phyloP scores from a whole-genome alignment of 345 rosid species.

The Eucalyptus camaldulensis region DNA sequence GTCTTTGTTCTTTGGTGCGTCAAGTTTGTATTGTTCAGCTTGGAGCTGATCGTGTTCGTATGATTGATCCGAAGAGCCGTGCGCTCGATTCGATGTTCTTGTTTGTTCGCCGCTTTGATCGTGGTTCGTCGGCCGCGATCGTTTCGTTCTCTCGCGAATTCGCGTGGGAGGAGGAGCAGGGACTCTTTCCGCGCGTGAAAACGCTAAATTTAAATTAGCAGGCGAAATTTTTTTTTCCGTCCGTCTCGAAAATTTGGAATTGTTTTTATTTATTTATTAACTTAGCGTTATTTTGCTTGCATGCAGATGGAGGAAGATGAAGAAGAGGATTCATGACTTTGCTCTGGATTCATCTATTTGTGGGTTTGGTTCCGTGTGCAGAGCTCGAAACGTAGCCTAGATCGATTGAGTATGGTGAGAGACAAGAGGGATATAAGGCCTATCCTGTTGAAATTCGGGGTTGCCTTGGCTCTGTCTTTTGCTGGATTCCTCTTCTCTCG shows the following conservation, averaged over 20 bases:
- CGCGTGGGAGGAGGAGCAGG: not conserved
- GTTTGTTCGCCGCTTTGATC: not conserved
- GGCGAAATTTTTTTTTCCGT: not conserved
- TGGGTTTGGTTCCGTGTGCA: not conserved
- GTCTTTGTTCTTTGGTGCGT: not conserved
- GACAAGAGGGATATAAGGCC: constrained; percentile 26
- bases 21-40: not conserved
- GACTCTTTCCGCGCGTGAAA: not conserved
- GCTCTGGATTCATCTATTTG: not conserved
- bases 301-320: constrained; percentile 39
- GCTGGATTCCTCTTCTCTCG: constrained; percentile 68
- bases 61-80: not conserved
- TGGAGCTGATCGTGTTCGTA: not conserved
- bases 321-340: constrained; percentile 5
- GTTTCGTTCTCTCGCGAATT: not conserved
- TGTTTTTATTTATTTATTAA: not conserved
- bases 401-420: not conserved
- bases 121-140: not conserved
- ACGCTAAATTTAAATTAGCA: not conserved
- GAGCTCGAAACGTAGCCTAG: not conserved
- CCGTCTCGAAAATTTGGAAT: not conserved
- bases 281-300: not conserved
- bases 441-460: constrained; percentile 49
- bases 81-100: not conserved
- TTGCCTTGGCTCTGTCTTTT: constrained; percentile 55